Evolutionary conservation across 208 protist genomes (phyloP).

Genomic region (Trypanosoma theileri): DNA sequence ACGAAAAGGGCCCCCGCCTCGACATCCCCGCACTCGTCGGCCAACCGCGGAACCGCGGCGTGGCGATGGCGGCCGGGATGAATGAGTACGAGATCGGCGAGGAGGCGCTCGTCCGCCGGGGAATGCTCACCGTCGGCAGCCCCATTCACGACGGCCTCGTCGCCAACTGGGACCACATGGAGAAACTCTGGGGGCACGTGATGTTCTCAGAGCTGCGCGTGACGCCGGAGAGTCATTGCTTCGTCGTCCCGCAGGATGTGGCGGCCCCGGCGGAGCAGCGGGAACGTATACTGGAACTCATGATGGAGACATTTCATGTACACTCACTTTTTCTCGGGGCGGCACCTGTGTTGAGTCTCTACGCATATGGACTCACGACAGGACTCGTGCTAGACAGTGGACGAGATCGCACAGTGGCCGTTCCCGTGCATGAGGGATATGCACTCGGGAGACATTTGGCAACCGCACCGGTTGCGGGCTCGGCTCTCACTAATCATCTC

Average conservation of each 20-base stretch:
- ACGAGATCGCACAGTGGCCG: conserved; percentile 74
- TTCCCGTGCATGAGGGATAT: conserved; percentile 94
- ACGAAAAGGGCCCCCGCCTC: conserved; percentile 78
- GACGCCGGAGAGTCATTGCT: conserved; percentile 89
- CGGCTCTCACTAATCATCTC: conserved; percentile 84
- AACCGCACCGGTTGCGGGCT: conserved; percentile 71
- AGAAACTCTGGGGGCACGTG: conserved; percentile 90
- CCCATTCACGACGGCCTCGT: conserved; percentile 84
- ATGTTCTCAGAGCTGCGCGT: conserved; percentile 91
- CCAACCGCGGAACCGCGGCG: conserved; percentile 83
- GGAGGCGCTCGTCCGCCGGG: conserved; percentile 80
- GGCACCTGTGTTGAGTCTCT: conserved; percentile 92
- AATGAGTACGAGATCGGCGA: conserved; percentile 89
- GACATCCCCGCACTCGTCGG: conserved; percentile 90
- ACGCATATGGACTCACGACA: conserved; percentile 92
- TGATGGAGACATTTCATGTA: conserved; percentile 94
- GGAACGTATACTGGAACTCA: conserved; percentile 90
- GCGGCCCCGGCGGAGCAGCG: conserved; percentile 79
- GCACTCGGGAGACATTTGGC: conserved; percentile 86
- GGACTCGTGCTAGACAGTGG: conserved; percentile 94
- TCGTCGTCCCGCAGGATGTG: conserved; percentile 86
- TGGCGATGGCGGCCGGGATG: conserved; percentile 91
- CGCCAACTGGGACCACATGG: conserved; percentile 91
- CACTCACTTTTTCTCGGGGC: conserved; percentile 90
- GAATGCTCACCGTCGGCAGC: conserved; percentile 65